Evolutionary conservation across 176 grass and related monocot genomes (phyloP).

Genomic region (Aegilops sharonensis): DNA sequence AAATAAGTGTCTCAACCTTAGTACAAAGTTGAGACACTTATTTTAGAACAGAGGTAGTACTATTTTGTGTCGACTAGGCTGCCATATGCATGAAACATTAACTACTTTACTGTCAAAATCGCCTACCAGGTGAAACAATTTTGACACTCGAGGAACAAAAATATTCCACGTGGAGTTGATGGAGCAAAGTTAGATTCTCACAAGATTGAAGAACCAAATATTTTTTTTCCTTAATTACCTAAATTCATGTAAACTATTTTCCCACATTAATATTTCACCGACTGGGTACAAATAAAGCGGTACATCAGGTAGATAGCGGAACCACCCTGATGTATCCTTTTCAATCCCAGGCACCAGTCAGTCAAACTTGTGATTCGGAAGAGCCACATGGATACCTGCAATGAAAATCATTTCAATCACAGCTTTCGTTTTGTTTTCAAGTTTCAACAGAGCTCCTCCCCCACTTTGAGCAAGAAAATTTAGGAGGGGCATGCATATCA

Average conservation of each 20-base stretch:
- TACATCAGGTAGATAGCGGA: background rate
- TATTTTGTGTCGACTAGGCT: background rate
- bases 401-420: slow-evolving; percentile 5
- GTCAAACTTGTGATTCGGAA: slow-evolving; percentile 4
- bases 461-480: slow-evolving; percentile 8
- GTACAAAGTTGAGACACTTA: no score
- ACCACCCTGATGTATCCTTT: background rate
- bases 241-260: background rate
- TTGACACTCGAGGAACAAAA: no score
- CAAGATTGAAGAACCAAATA: no score
- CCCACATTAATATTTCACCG: background rate
- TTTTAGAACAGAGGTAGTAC: no score
- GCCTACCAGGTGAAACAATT: no score
- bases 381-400: background rate
- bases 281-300: background rate
- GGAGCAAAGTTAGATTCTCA: no score
- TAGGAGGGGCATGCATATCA: slow-evolving; percentile 25
- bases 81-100: background rate
- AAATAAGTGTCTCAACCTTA: no score
- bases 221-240: background rate
- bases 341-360: background rate
- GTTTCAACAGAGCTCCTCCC: background rate
- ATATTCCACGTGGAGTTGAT: no score
- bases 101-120: no score
- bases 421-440: slow-evolving; percentile 27